These are phyloP conservation scores for Porcisia hertigi DNA, from an alignment of 208 protist species.

Conservation along the genomic window DNA sequence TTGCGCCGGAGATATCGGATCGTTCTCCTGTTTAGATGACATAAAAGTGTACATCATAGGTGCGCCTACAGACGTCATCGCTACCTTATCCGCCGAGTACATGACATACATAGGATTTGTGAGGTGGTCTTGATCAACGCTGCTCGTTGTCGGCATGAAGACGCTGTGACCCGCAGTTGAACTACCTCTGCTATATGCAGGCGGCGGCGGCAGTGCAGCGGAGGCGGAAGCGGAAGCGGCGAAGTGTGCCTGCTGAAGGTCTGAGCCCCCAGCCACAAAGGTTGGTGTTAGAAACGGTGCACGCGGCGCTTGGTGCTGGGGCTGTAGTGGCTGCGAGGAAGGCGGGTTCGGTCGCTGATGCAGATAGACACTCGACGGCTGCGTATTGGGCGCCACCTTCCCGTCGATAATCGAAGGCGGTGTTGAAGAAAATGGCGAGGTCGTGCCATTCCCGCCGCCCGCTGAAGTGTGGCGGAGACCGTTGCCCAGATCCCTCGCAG, in stretches of 20 bases:
- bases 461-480: background rate
- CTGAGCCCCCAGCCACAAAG: background rate
- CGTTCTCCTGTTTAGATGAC: background rate
- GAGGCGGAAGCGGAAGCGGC: background rate
- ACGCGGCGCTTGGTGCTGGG: background rate
- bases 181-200: background rate
- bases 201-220: background rate
- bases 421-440: background rate
- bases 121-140: background rate
- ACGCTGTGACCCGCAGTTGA: background rate
- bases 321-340: background rate
- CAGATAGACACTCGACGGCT: background rate
- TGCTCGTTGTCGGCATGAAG: background rate
- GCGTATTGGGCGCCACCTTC: background rate
- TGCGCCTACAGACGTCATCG: background rate
- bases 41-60: constrained; percentile 10
- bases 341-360: background rate
- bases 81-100: background rate
- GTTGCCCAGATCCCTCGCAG: background rate
- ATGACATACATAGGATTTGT: background rate
- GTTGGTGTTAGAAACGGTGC: background rate
- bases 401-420: background rate
- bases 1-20: background rate
- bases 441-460: no score
- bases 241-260: background rate